Evolutionary conservation across 2,329 filamentous ascomycete genomes (phyloP).

Genomic region (Xylaria sp.): DNA sequence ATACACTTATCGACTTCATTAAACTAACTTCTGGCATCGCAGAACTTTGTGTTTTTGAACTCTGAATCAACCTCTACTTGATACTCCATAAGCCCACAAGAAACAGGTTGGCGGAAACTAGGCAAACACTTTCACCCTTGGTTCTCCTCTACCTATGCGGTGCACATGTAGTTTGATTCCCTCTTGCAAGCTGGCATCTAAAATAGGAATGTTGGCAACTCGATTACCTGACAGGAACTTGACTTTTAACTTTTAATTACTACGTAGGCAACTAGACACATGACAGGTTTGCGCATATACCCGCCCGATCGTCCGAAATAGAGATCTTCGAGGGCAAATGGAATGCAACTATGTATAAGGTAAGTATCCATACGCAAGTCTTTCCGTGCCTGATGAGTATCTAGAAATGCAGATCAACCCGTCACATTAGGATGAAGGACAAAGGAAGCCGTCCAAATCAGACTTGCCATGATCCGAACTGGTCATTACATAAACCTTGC

Average conservation of each 20-base stretch:
- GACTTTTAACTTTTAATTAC: background rate
- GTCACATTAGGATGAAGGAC: background rate
- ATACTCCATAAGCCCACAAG: background rate
- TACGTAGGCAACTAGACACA: background rate
- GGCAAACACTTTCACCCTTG: too few relatives aligned
- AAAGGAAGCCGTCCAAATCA: background rate
- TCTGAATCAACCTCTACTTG: too few relatives aligned
- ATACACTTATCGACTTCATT: too few relatives aligned
- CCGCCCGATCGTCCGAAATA: background rate
- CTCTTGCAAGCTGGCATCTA: slow-evolving; percentile 14
- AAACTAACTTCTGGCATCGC: too few relatives aligned
- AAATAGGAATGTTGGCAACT: background rate
- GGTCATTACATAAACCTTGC: background rate
- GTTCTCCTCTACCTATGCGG: too few relatives aligned
- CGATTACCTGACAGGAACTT: background rate
- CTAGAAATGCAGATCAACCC: slow-evolving; percentile 16
- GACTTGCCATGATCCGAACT: background rate
- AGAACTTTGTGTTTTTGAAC: too few relatives aligned
- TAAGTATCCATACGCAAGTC: slow-evolving; percentile 1
- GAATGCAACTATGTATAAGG: slow-evolving; percentile 10
- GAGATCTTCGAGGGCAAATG: slow-evolving; percentile 6
- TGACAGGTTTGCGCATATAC: background rate
- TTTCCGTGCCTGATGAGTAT: slow-evolving; percentile 21
- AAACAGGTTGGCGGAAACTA: background rate
- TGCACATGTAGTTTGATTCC: too few relatives aligned